Percentiles rank a stretch among this genome's conserved stretches.
Evolutionary conservation across 805 yeast species (phyloP).

Genomic region (Hanseniaspora meyeri): DNA sequence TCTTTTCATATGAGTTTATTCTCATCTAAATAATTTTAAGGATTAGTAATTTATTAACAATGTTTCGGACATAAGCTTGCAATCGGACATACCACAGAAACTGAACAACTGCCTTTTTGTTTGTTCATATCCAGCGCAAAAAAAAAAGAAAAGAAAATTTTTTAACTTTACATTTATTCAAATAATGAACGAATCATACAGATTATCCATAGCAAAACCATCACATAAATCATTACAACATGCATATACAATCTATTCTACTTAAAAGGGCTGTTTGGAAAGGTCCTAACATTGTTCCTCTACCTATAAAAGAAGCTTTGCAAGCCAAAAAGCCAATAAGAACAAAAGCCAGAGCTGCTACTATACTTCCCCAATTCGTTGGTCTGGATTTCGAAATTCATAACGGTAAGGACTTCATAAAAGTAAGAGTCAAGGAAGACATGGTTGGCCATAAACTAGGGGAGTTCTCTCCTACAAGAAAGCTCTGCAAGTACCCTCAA

Average conservation of each 20-base stretch:
- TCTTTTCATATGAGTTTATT: too few species aligned
- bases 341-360: conserved; percentile 92
- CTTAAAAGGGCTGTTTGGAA: conserved; percentile 50
- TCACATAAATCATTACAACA: neutral
- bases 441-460: conserved; percentile 96
- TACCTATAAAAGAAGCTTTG: conserved; percentile 80
- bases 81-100: neutral
- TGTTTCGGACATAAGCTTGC: too few species aligned
- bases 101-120: too few species aligned
- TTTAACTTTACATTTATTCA: too few species aligned
- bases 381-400: conserved; percentile 91
- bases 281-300: conserved; percentile 86
- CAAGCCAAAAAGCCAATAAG: conserved; percentile 74
- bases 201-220: neutral
- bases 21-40: too few species aligned
- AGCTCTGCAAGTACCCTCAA: conserved; percentile 70
- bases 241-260: conserved; percentile 20
- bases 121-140: neutral
- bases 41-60: too few species aligned
- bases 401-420: conserved; percentile 89
- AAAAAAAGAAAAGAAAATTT: neutral
- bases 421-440: conserved; percentile 74
- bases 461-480: conserved; percentile 89
- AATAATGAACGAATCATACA: too few species aligned
- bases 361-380: conserved; percentile 89